Evolutionary conservation across 129 eudicot genomes (phyloP).

Genomic region (Centrapalus pauciflorus): DNA sequence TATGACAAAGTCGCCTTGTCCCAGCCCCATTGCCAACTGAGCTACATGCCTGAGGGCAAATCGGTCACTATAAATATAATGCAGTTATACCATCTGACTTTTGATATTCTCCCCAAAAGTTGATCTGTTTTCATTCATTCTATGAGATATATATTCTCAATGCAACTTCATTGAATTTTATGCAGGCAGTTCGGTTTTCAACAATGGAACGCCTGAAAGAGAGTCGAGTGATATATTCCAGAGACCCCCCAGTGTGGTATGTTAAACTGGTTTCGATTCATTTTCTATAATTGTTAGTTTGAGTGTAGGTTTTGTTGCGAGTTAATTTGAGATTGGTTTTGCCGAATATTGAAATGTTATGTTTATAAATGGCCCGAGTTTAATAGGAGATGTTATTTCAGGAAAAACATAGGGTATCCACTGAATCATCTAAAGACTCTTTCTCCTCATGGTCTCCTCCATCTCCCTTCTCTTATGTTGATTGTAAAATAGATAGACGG

Average conservation of each 20-base stretch:
- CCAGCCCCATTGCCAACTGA: too few species aligned
- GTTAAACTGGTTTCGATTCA: not conserved
- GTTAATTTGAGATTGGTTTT: not conserved
- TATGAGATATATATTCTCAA: too few species aligned
- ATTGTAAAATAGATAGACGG: slow-evolving; percentile 37
- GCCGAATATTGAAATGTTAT: not conserved
- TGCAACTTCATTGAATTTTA: slow-evolving; percentile 4
- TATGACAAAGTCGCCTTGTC: too few species aligned
- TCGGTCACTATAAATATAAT: too few species aligned
- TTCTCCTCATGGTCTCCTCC: slow-evolving; percentile 78
- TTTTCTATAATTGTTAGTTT: not conserved
- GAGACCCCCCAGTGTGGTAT: slow-evolving; percentile 32
- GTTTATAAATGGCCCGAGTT: not conserved
- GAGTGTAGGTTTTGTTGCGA: not conserved
- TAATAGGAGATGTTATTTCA: slow-evolving; percentile 20
- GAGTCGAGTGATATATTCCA: slow-evolving; percentile 32
- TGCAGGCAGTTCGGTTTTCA: slow-evolving; percentile 47
- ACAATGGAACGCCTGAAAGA: slow-evolving; percentile 30
- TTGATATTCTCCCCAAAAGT: too few species aligned
- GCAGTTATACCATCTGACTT: too few species aligned
- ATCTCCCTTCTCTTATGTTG: slow-evolving; percentile 68
- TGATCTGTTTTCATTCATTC: too few species aligned
- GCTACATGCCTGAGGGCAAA: too few species aligned
- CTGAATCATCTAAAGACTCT: slow-evolving; percentile 70
- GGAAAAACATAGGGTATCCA: slow-evolving; percentile 74